These are phyloP conservation scores for Teunomyces funiuensis DNA, from an alignment of 805 yeast genomes.

Conservation along the genomic window DNA sequence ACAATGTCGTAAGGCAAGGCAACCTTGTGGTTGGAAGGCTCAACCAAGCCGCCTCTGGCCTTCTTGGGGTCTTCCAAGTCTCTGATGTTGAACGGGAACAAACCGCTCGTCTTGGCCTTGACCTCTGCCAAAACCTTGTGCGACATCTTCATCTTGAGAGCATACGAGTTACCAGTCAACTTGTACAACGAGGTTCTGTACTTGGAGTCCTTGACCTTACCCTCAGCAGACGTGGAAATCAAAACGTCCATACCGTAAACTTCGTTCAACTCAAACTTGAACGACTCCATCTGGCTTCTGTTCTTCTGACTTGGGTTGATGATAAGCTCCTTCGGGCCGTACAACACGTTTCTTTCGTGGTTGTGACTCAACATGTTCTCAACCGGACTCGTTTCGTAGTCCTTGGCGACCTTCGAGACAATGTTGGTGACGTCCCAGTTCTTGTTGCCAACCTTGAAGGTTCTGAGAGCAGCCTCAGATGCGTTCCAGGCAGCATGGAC, in stretches of 20 bases:
- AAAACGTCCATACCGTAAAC: conserved; percentile 76
- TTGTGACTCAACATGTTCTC: conserved; percentile 78
- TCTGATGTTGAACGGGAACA: conserved; percentile 68
- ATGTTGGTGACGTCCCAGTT: conserved; percentile 74
- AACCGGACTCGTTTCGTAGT: conserved; percentile 58
- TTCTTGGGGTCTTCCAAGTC: conserved; percentile 66
- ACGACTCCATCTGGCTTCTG: conserved; percentile 59
- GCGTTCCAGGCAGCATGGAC: conserved; percentile 73
- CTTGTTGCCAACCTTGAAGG: conserved; percentile 62
- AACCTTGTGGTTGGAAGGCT: conserved; percentile 66
- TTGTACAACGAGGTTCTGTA: conserved; percentile 69
- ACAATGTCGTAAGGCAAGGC: conserved; percentile 67
- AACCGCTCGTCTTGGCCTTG: conserved; percentile 59
- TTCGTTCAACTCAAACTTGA: conserved; percentile 69
- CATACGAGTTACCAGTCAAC: conserved; percentile 66
- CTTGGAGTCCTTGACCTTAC: conserved; percentile 61
- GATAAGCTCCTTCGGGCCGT: conserved; percentile 75
- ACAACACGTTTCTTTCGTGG: conserved; percentile 63
- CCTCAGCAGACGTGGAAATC: conserved; percentile 61
- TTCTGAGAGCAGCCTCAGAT: conserved; percentile 75
- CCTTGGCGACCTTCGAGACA: conserved; percentile 61
- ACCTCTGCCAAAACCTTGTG: conserved; percentile 65
- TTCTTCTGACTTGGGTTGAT: conserved; percentile 72
- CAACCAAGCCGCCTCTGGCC: conserved; percentile 72
- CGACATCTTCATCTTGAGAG: conserved; percentile 69